A percentile compares a stretch with the other conserved stretches of the same genome.
These are phyloP conservation scores for Ilyonectria destructans DNA, from an alignment of 2,329 filamentous ascomycete genomes.

Conservation along the genomic window DNA sequence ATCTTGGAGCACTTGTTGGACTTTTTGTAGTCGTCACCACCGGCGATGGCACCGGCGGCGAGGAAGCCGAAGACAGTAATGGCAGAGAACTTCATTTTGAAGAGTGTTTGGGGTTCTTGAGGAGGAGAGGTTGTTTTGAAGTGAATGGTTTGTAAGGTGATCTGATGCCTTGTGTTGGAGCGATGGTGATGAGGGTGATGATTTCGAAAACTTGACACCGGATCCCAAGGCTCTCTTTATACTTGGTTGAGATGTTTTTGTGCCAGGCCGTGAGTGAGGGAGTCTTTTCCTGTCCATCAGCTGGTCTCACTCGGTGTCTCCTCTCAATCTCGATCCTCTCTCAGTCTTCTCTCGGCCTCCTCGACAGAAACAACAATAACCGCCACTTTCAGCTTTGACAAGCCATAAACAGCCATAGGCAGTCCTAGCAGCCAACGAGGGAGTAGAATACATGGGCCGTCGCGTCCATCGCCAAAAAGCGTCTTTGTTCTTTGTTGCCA, in stretches of 20 bases:
- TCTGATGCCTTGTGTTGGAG: conserved; percentile 22
- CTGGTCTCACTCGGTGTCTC: background rate
- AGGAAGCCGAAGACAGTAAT: conserved; percentile 35
- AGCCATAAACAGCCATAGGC: background rate
- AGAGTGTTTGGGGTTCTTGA: conserved; percentile 7
- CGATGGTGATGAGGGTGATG: conserved; percentile 29
- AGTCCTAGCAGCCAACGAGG: background rate
- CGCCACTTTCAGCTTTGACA: background rate
- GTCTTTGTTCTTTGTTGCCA: conserved; percentile 1
- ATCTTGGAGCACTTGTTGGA: conserved; percentile 31
- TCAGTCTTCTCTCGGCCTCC: background rate
- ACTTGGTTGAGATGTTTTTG: background rate
- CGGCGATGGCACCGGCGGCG: conserved; percentile 38
- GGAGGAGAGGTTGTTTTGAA: conserved; percentile 17
- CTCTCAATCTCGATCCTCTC: background rate
- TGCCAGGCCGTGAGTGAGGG: background rate
- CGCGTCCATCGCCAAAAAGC: background rate
- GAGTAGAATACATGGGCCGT: background rate
- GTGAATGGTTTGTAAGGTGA: conserved; percentile 28
- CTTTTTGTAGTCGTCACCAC: conserved; percentile 9
- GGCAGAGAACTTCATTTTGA: conserved; percentile 33
- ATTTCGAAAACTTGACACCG: conserved; percentile 4
- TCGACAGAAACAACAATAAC: background rate
- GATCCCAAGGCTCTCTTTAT: conserved; percentile 22
- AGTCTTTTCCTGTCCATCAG: background rate